Base-by-base conservation (phyloP, 2,329 filamentous ascomycete genomes). In the Ceratocystis alfenasii region DNA sequence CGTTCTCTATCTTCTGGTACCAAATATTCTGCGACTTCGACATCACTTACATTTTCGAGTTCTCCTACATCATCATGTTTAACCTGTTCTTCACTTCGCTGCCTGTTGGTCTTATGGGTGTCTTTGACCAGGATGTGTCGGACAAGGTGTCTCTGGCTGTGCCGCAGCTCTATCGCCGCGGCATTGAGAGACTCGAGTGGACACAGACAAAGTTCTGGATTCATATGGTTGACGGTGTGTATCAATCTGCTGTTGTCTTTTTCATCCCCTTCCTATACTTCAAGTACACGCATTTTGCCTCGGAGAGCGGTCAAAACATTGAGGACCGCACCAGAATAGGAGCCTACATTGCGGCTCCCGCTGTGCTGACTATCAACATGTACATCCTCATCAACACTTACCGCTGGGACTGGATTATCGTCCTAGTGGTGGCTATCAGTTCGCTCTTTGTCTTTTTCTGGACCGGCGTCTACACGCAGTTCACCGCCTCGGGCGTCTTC, bases 371-470 rank as follows among this genome's bases (percentile, higher is more conserved):
- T 50, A 95, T 96, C 79, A 99, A 99, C 75, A 78, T 87, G 67
- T 99, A 97, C 78, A 90, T 99, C 70, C 79, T 99, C 69, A 86
- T 97, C 78, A 99, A 99, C 76, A 95, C 89, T 0, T 97, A 96
- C 75, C 85, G 93, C 68, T 99, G 94, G 94, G 94, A 99, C 75
- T 99, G 93, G 93, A 80, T 99, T 72, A 95, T 95, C 77, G 76
- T 92, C 25, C 78, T 96, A 67, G 87, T 96, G 69, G 87, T 95
- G 63, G 76, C 77, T 28, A 82, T 97, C 74, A 96, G 91, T 76
- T 88, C 88, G 69, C 74, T 97, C 36, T 83, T 96, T 71, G 84
- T 97, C 72, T 99, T 91, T 80, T 88, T 95, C 78, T 97, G 94
- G 91, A 96, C 94, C 5, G 94, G 91, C 36, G 82, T 95, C 46